Evolutionary conservation across 106 monocot species (phyloP), one percentile per base, ranked within the genome.

Genomic region (Dendrobium officinale): DNA sequence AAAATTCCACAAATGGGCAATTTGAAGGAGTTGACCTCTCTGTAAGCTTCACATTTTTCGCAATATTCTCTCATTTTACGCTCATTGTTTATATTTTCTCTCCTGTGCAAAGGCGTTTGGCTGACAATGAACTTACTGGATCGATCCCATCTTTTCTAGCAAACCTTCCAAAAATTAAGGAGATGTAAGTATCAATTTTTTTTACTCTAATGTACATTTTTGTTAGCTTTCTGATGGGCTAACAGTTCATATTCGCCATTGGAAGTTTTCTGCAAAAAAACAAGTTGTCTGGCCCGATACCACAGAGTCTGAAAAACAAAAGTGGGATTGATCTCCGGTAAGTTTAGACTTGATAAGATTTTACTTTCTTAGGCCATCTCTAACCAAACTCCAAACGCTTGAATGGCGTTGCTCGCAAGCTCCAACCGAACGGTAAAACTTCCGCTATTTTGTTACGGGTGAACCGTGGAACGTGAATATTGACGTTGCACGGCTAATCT

Each of bases 1-100:
- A 9, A 70, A 16, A 94, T 94, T 75, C 94, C 94, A 83, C 81
- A 94, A 55, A 79, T 94, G 82, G 74, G 85, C 64, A 75, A 83
- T 72, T 47, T 94, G 56, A 86, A 85, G 44, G 75, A 77, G 29
- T 78, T 94, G 59, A 51, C 56, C 44, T 85, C 55, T 13, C 64
- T 94, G 94, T 94, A 94, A 94, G 89, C 59, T 73, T 73, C 67
- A 75, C 45, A 75, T 0, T 45, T 22, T 10, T 16, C 27, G 22
- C 0, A 37, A 33, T 33, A 47, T 75, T 79, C 16, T 67, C 73
- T 18, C 42, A 37, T 37, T 37, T 37, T 37, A 1, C 10, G 18
- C 17, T 8, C 2, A n/a, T 41, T 41, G 24, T 27, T n/a, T n/a
- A n/a, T 72, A 49, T 27, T 82, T 64, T 81, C 18, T 44, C 49